A percentile compares a stretch with the other conserved stretches of the same genome.
These are phyloP conservation scores for Themeda triandra DNA, from an alignment of 176 grass and related monocot species.

Conservation along the genomic window DNA sequence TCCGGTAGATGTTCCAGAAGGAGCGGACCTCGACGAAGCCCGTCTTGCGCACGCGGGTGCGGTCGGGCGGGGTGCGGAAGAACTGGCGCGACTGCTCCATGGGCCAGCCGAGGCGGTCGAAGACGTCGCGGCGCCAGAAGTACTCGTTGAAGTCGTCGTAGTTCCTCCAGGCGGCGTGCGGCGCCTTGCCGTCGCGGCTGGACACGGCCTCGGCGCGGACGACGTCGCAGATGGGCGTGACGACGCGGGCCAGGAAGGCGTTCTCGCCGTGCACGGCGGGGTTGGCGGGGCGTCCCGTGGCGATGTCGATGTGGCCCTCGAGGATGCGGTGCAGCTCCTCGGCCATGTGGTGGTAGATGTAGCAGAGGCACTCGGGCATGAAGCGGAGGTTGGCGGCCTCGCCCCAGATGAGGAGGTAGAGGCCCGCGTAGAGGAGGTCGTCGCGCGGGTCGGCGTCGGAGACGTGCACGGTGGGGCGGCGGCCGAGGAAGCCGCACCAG, in stretches of 20 bases:
- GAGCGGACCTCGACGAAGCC: constrained; percentile 93
- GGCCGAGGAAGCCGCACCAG: constrained; percentile 83
- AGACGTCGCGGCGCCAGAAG: constrained; percentile 82
- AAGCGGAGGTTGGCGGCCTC: constrained; percentile 93
- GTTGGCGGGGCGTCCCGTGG: constrained; percentile 50
- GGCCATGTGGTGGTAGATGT: constrained; percentile 95
- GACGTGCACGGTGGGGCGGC: constrained; percentile 43
- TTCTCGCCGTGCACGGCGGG: constrained; percentile 75
- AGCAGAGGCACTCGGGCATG: constrained; percentile 89
- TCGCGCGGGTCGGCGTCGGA: constrained; percentile 47
- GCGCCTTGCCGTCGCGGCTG: constrained; percentile 54
- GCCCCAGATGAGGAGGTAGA: constrained; percentile 88
- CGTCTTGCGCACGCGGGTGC: constrained; percentile 73
- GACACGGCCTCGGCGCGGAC: constrained; percentile 61
- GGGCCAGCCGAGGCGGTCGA: constrained; percentile 74
- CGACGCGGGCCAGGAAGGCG: constrained; percentile 60
- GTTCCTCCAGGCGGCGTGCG: constrained; percentile 88
- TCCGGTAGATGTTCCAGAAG: constrained; percentile 82
- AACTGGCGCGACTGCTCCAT: constrained; percentile 63
- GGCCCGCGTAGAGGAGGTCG: constrained; percentile 75
- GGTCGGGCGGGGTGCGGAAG: constrained; percentile 57
- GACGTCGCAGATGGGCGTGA: constrained; percentile 58
- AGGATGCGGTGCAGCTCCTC: constrained; percentile 71
- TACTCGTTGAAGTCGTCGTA: constrained; percentile 98
- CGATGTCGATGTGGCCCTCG: constrained; percentile 59